Conservation (phyloP, 805 yeast species). For the Lipomyces mesembrius region DNA sequence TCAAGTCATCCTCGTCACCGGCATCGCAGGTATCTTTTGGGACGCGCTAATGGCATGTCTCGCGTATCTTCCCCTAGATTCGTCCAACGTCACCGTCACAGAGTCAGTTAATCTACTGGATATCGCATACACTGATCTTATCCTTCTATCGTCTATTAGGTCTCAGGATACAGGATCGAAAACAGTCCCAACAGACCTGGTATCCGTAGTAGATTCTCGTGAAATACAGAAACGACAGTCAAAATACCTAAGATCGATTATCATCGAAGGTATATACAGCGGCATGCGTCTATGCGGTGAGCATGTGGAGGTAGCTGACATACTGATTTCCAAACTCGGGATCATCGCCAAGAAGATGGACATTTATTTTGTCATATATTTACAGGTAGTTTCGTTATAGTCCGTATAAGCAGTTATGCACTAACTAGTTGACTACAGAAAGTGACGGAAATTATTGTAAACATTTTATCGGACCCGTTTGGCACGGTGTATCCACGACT, state of each 20-base stretch:
- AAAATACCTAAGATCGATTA: constrained; percentile 13
- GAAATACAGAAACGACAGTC: constrained; percentile 6
- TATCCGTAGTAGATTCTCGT: neutral
- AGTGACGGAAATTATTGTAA: constrained; percentile 12
- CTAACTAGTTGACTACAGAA: neutral
- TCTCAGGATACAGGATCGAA: constrained; percentile 26
- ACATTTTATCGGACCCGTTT: constrained; percentile 31
- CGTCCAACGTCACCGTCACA: constrained; percentile 21
- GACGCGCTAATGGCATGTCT: constrained; percentile 29
- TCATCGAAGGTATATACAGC: constrained; percentile 24
- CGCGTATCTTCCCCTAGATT: constrained; percentile 31
- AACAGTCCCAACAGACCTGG: constrained; percentile 2
- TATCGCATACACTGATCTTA: constrained; percentile 16
- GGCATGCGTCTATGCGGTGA: constrained; percentile 25
- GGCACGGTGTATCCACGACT: constrained; percentile 31
- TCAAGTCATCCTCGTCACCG: constrained; percentile 28
- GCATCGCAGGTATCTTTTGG: constrained; percentile 32
- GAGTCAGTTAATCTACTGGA: constrained; percentile 20
- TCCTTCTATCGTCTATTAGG: constrained; percentile 17
- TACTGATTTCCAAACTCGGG: constrained; percentile 19
- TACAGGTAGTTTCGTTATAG: constrained; percentile 14
- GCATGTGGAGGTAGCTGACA: constrained; percentile 24
- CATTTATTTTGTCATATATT: constrained; percentile 18
- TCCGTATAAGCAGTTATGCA: neutral
- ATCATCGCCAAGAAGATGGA: constrained; percentile 19